Base-by-base conservation (phyloP, 768 basidiomycete genomes). In the Pisolithus microcarpus region DNA sequence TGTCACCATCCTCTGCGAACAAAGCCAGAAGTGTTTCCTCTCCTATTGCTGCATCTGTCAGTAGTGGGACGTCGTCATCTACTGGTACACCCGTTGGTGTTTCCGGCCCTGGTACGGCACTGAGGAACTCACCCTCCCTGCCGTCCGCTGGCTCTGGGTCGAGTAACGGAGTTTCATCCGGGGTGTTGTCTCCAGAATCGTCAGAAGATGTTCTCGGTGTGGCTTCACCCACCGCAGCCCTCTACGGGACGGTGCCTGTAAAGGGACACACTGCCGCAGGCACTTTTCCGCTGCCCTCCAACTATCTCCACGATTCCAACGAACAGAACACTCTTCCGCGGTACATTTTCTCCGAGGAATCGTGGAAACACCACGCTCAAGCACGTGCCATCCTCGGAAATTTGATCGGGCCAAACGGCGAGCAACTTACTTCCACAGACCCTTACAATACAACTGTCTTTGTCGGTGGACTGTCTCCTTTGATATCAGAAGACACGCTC, bases 391-490 rank as follows among this genome's bases (percentile, higher is more conserved):
- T 91, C 51, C 69, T 91, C 51, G 85, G 87, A 10, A 90, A 87
- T 59, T 70, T 91, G 18, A 88, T 91, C 38, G 89, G 90, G 19
- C 88, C 87, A 0, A 89, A 91, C 54, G 90, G 88, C 51, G 85
- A 91, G 70, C 82, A 89, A 65, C 72, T 91, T 55, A 89, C 87
- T 26, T 88, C 87, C 21, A 89, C 85, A 19, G 92, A 95, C 61
- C 92, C 92, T n/a, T 91, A 92, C 62, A 96, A 95, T 61, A 94
- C 92, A 13, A 96, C 93, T 2, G 92, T 91, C 5, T 96, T 96
- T 56, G 93, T 96, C 18, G 93, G 93, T 23, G 93, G 92, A 0
- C 64, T 95, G 48, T 89, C 87, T 9, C 89, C 89, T 16, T 68
- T 92, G 52, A 93, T 96, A 40, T 84, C 85, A 24, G 93, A 95